Base-by-base conservation (phyloP, 306 rosid species). In the Quercus mongolica region DNA sequence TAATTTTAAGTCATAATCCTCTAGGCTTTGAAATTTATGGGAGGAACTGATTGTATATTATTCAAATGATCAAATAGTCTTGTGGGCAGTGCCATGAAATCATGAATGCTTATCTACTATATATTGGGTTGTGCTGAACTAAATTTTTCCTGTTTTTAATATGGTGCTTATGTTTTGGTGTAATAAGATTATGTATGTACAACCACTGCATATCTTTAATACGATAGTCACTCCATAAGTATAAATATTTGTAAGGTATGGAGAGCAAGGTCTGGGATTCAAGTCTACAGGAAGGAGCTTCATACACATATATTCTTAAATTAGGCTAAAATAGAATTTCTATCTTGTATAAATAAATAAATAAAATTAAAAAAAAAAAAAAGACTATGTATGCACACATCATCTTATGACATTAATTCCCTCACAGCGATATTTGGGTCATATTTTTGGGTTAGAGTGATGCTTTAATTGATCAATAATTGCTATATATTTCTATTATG, bases 211-310 rank as follows among this genome's bases (percentile, higher is more conserved):
- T 8, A 35, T 8, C 9, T 6, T 35, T 35, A 0, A 0, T 33
- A 7, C 1, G 1, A 33, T 33, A 5, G 0, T 33, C 7, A 33
- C 1, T 33, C 6, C 1, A 33, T 0, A 33, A 33, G 38, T 33
- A 33, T 33, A 5, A 33, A 0, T 33, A 0, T 1, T 33, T 33
- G 38, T 33, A 5, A 5, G 1, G 7, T 33, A 6, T 33, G 0
- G 0, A 1, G 7, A 7, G 38, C 7, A 33, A 33, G 6, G 1
- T 5, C 1, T 0, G 0, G 1, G 0, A 0, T 33, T 33, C 1
- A 33, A 33, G 38, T 33, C 7, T 5, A 0, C 0, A 33, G 0
- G 1, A 33, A 1, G 0, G 0, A 33, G 1, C 1, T 33, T 33
- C 38, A 33, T 6, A 33, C 6, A 33, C 1, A 33, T 33, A 33